Evolutionary conservation across 805 yeast species (phyloP).

Genomic region (Tanozyma kutaoensis): DNA sequence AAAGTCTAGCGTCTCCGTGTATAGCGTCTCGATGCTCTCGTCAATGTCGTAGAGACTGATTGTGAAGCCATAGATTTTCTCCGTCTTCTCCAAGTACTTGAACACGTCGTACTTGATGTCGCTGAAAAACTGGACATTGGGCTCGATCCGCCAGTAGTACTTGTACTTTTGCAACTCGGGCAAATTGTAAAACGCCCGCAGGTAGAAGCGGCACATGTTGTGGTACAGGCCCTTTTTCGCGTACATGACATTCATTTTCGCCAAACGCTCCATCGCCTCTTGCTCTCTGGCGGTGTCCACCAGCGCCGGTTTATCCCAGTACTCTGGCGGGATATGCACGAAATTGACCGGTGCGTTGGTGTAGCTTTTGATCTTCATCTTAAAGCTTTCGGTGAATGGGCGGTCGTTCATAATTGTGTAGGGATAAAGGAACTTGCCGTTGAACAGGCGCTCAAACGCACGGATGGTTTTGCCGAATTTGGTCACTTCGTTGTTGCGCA

Average conservation of each 20-base stretch:
- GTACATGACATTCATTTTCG: constrained; percentile 38
- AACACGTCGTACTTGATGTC: constrained; percentile 67
- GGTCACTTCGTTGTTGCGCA: constrained; percentile 49
- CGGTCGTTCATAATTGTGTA: constrained; percentile 69
- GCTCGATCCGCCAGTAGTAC: constrained; percentile 79
- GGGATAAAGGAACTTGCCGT: constrained; percentile 61
- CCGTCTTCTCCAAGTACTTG: constrained; percentile 53
- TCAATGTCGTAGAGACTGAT: constrained; percentile 60
- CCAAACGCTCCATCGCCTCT: constrained; percentile 25
- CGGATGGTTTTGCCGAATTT: constrained; percentile 38
- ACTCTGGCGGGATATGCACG: constrained; percentile 24
- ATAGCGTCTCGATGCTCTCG: constrained; percentile 44
- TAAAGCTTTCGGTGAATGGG: constrained; percentile 50
- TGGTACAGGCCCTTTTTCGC: constrained; percentile 56
- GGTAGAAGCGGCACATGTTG: constrained; percentile 76
- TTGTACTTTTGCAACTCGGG: constrained; percentile 47
- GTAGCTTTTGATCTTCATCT: constrained; percentile 20
- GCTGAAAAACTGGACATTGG: constrained; percentile 54
- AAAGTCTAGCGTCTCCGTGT: constrained; percentile 59
- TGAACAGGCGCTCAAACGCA: constrained; percentile 53
- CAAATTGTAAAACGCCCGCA: constrained; percentile 48
- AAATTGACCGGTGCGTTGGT: constrained; percentile 20
- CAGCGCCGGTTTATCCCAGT: constrained; percentile 48
- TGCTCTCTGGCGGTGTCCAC: constrained; percentile 35
- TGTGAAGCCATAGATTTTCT: constrained; percentile 64